Base-by-base conservation (phyloP, 148 eudicot genomes). In the Beta vulgaris region DNA sequence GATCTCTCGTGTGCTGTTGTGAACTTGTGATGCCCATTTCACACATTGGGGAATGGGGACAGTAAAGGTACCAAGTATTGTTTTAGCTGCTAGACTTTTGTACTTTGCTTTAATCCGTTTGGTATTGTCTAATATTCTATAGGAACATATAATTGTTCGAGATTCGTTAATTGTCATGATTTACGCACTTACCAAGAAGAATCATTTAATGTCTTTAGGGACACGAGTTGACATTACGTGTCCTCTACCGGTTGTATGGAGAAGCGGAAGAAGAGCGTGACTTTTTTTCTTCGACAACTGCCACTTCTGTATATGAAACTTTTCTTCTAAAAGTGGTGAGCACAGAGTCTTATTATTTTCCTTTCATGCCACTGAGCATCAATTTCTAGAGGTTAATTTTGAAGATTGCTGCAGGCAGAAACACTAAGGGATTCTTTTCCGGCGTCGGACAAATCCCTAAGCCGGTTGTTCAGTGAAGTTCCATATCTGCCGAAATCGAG, bases 221-320 rank as follows among this genome's bases (percentile, higher is more conserved):
- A 64, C 96, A 90, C 55, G 98, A 95, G 89, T 89, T 95, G 83
- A 95, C 98, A 48, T 79, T 95, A 80, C 93, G 91, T 80, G 96
- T 89, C 84, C 97, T 95, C 66, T 95, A 87, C 86, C 87, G 87
- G 81, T 78, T 95, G 73, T 90, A 83, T 86, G 90, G 93, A 35
- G 97, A 92, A 84, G 97, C 97, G 51, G 98, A 94, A 86, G 97
- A 91, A 82, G 96, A 90, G 65, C 84, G 76, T 8, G 98, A 95
- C 65, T 90, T 95, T 78, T 86, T 95, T 78, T 87, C 96, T 64
- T 92, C 97, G 40, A 86, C 92, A 69, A 88, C 92, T 69, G 98
- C 98, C 25, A 84, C 91, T 67, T 90, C 97, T 49, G 91, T 85
- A n/a, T 95, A 95, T 86, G 98, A 92, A 51, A 87, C 75, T 59